Evolutionary conservation across 495 filamentous ascomycete genomes (phyloP).

Genomic region (Neurospora hispaniola): DNA sequence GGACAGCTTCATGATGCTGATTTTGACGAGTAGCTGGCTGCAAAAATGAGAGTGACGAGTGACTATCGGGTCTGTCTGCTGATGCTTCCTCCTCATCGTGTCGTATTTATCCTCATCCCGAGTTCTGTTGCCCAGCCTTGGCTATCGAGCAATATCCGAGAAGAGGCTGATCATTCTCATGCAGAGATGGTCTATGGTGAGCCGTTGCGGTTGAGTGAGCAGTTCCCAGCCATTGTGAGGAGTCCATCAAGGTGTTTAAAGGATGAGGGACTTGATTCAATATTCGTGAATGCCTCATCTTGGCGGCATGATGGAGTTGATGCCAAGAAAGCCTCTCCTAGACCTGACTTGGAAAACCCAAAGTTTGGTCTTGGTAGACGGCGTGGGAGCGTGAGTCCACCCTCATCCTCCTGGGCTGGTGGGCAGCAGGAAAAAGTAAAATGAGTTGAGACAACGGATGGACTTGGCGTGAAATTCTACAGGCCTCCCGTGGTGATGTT

Average conservation of each 20-base stretch:
- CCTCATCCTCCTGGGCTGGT: background rate
- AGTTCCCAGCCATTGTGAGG: background rate
- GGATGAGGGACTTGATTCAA: background rate
- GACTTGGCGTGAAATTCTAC: background rate
- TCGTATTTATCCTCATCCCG: background rate
- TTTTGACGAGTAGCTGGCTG: background rate
- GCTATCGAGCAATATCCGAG: background rate
- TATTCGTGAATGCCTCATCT: background rate
- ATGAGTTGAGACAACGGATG: background rate
- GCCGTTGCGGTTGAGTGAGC: background rate
- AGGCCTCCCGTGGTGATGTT: background rate
- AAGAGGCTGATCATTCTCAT: conserved; percentile 1
- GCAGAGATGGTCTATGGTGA: background rate
- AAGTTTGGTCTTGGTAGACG: background rate
- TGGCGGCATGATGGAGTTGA: background rate
- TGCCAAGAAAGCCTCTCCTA: background rate
- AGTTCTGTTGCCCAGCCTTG: background rate
- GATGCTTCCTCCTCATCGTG: background rate
- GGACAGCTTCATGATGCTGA: conserved; percentile 14
- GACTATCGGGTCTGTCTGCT: background rate
- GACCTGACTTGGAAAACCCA: background rate
- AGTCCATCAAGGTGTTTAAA: conserved; percentile 2
- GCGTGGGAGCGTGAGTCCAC: background rate
- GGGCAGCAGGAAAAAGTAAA: background rate
- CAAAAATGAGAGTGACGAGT: background rate